Evolutionary conservation across 495 filamentous ascomycete species (phyloP).

Genomic region (Acidomyces sp.): DNA sequence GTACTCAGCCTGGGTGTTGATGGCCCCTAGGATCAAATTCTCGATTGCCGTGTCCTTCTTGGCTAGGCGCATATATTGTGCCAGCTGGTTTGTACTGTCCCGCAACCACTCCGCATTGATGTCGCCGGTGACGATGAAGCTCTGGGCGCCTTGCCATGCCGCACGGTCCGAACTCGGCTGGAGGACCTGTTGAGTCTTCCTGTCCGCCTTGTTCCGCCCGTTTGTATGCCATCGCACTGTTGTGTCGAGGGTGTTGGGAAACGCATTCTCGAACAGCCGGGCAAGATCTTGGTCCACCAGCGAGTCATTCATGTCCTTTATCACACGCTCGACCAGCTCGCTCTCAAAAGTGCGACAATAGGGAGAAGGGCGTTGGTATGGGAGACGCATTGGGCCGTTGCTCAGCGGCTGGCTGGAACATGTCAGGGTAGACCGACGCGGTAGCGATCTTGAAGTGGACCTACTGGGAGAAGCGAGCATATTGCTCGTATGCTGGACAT

Average conservation of each 20-base stretch:
- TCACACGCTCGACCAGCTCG: constrained; percentile 72
- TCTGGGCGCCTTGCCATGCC: constrained; percentile 72
- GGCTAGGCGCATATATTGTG: constrained; percentile 75
- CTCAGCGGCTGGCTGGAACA: constrained; percentile 54
- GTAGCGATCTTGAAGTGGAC: constrained; percentile 6
- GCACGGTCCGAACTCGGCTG: constrained; percentile 28
- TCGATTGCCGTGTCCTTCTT: constrained; percentile 62
- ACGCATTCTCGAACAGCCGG: constrained; percentile 91
- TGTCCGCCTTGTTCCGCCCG: constrained; percentile 30
- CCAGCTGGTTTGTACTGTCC: constrained; percentile 91
- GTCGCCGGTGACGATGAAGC: constrained; percentile 96
- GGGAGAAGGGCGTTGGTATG: constrained; percentile 73
- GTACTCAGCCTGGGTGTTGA: constrained; percentile 91
- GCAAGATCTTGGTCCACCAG: constrained; percentile 84
- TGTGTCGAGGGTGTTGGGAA: constrained; percentile 88
- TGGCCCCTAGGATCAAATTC: constrained; percentile 78
- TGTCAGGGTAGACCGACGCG: not conserved
- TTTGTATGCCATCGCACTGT: constrained; percentile 69
- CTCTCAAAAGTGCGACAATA: constrained; percentile 84
- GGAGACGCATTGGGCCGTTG: constrained; percentile 62
- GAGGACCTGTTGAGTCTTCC: constrained; percentile 17
- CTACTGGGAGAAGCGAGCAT: constrained; percentile 36
- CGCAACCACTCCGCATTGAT: constrained; percentile 97
- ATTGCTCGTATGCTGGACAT: constrained; percentile 39
- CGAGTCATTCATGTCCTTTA: constrained; percentile 60